Evolutionary conservation across 805 yeast genomes (phyloP).

Genomic region (Vanderwaltozyma verrucispora): DNA sequence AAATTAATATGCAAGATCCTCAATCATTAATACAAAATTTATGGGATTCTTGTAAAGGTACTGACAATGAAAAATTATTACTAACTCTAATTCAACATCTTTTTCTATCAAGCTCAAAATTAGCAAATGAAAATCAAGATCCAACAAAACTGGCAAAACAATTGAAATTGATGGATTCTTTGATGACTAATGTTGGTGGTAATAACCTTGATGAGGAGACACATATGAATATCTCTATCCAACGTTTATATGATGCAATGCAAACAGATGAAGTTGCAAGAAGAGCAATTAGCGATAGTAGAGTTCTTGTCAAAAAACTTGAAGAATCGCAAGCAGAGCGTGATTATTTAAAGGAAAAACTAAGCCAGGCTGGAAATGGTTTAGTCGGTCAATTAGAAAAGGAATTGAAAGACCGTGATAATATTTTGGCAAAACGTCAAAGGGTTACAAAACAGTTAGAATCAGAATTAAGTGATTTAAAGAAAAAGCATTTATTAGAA

Average conservation of each 20-base stretch:
- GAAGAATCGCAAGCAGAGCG: conserved; percentile 42
- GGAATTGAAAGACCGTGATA: conserved; percentile 62
- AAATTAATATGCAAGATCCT: conserved; percentile 48
- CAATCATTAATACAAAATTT: conserved; percentile 50
- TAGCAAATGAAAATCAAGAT: conserved; percentile 16
- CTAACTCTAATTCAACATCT: conserved; percentile 37
- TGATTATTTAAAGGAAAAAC: conserved; percentile 55
- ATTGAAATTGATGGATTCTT: conserved; percentile 54
- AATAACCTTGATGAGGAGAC: conserved; percentile 42
- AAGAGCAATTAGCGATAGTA: conserved; percentile 54
- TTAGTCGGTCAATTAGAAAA: conserved; percentile 55
- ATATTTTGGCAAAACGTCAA: conserved; percentile 52
- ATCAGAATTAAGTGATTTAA: conserved; percentile 57
- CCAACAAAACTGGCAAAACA: conserved; percentile 25
- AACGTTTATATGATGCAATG: conserved; percentile 61
- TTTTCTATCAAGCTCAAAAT: conserved; percentile 22
- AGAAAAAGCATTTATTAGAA: conserved; percentile 47
- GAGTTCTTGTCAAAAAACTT: conserved; percentile 42
- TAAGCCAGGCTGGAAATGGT: conserved; percentile 73
- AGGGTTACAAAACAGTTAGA: conserved; percentile 52
- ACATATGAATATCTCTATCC: conserved; percentile 73
- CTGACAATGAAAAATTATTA: conserved; percentile 42
- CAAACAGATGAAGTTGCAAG: conserved; percentile 86
- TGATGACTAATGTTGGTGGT: conserved; percentile 56
- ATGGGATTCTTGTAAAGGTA: conserved; percentile 40